A percentile compares a stretch with the other conserved stretches of the same genome.
phyloP scores from a whole-genome alignment of 169 alveolate species.

The Cryptosporidium andersoni region DNA sequence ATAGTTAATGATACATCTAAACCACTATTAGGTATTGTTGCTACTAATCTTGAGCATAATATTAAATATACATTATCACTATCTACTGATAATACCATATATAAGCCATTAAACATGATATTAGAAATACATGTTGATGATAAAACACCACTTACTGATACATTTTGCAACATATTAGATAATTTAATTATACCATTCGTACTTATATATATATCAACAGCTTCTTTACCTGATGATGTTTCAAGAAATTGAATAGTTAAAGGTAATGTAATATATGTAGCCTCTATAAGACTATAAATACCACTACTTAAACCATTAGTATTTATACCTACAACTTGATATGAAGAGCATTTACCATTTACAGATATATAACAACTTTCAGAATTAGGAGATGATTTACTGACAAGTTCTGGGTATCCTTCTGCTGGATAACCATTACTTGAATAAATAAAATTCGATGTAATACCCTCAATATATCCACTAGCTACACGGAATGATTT shows the following conservation, averaged over 20 bases:
- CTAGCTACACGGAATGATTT: no score
- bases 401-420: constrained; percentile 32
- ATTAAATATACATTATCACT: constrained; percentile 2
- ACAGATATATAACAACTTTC: constrained; percentile 39
- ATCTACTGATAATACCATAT: constrained; percentile 27
- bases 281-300: constrained; percentile 6
- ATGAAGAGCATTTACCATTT: constrained; percentile 44
- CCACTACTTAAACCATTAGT: constrained; percentile 29
- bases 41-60: constrained; percentile 19
- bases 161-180: no score
- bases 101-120: constrained; percentile 44
- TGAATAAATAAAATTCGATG: neutral
- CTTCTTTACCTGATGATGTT: neutral
- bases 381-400: constrained; percentile 46
- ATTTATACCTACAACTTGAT: constrained; percentile 29
- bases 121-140: constrained; percentile 44
- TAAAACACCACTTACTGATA: neutral
- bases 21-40: constrained; percentile 12
- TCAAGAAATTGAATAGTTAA: constrained; percentile 13
- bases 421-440: constrained; percentile 45
- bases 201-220: no score
- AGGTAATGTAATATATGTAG: constrained; percentile 38
- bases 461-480: neutral
- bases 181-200: no score
- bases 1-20: constrained; percentile 14